Percentiles rank a stretch among this genome's conserved stretches.
Conservation (phyloP, 228 moss, liverwort and hornwort genomes). For the Sphagnum fallax region DNA sequence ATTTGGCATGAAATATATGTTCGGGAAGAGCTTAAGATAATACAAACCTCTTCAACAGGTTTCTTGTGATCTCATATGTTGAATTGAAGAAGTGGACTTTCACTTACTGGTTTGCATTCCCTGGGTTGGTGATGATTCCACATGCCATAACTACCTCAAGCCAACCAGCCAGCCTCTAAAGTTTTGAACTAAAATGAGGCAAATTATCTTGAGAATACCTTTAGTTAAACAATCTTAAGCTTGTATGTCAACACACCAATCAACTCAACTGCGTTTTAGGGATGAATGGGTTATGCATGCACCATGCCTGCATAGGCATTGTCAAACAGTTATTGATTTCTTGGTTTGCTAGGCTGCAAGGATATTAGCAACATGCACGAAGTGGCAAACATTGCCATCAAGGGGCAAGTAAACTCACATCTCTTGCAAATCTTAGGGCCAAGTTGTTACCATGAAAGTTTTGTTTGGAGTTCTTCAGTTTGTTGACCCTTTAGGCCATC, state of each 20-base stretch:
- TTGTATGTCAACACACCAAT: no score
- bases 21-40: conserved; percentile 95
- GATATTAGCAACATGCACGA: conserved; percentile 74
- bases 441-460: no score
- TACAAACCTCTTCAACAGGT: conserved; percentile 79
- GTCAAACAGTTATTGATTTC: conserved; percentile 19
- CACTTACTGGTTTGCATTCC: conserved; percentile 90
- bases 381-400: conserved; percentile 72
- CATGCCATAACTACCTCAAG: conserved; percentile 60
- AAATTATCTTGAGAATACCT: background rate
- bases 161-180: conserved; percentile 62
- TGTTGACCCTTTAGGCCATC: no score
- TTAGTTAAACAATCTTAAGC: no score
- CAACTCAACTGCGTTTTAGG: no score
- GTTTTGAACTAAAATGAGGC: conserved; percentile 61
- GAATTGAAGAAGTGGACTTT: conserved; percentile 99
- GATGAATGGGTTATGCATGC: no score
- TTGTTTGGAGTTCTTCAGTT: no score
- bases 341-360: conserved; percentile 65
- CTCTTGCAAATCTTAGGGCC: no score
- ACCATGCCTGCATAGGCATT: no score
- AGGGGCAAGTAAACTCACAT: conserved; percentile 53
- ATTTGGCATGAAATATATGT: conserved; percentile 92
- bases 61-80: conserved; percentile 85
- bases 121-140: conserved; percentile 82